Evolutionary conservation across 495 filamentous ascomycete species (phyloP).

Genomic region (Xylaria nigripes): DNA sequence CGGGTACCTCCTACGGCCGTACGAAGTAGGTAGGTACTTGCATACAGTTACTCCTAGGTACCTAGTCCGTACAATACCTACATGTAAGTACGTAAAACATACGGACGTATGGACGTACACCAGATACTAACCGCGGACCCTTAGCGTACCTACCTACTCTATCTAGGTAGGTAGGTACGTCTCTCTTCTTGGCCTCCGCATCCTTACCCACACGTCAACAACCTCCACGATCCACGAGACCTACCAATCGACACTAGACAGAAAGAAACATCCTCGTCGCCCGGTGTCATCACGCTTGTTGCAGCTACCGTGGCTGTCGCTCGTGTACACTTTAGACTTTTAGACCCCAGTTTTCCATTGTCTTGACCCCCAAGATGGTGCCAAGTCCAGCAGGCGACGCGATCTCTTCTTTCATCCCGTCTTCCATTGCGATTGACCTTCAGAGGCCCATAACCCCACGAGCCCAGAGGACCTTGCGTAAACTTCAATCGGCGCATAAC

Average conservation of each 20-base stretch:
- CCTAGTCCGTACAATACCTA: too few relatives aligned
- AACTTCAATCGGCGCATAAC: conserved; percentile 50
- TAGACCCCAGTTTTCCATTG: not conserved
- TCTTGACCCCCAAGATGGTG: conserved; percentile 23
- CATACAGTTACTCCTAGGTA: too few relatives aligned
- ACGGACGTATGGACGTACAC: too few relatives aligned
- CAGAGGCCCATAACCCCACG: conserved; percentile 36
- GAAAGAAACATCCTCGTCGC: not conserved
- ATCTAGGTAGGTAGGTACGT: too few relatives aligned
- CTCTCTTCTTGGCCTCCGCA: not conserved
- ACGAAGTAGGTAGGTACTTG: too few relatives aligned
- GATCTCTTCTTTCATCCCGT: conserved; percentile 18
- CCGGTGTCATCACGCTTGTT: not conserved
- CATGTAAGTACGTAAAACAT: too few relatives aligned
- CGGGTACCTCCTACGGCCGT: too few relatives aligned
- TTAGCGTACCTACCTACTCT: too few relatives aligned
- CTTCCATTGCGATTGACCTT: conserved; percentile 17
- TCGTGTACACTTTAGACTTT: not conserved
- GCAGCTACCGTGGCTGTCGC: not conserved
- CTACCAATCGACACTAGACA: conserved; percentile 1
- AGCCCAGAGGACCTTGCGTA: conserved; percentile 43
- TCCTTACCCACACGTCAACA: not conserved
- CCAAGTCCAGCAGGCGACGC: conserved; percentile 32
- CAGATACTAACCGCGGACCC: too few relatives aligned
- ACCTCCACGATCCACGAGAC: not conserved